Evolutionary conservation across 768 basidiomycete species (phyloP).

Genomic region (Porphyrellus cyaneotinctus): DNA sequence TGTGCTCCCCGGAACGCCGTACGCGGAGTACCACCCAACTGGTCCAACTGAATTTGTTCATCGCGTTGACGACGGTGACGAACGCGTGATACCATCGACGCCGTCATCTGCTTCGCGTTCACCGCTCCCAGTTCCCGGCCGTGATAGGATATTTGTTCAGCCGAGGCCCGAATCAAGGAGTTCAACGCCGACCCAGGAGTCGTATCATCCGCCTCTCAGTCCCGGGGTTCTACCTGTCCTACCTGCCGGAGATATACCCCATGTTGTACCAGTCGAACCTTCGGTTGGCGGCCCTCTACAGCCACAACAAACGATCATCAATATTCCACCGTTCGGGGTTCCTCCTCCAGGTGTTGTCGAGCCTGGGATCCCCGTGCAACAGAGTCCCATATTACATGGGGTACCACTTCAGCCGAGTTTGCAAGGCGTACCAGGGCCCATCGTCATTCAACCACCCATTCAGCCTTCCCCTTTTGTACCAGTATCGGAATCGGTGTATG

Average conservation of each 20-base stretch:
- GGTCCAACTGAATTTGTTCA: slow-evolving; percentile 7
- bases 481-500: slow-evolving; percentile 4
- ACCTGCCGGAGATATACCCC: slow-evolving; percentile 4
- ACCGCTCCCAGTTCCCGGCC: slow-evolving; percentile 20
- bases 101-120: slow-evolving; percentile 15
- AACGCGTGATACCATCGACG: slow-evolving; percentile 19
- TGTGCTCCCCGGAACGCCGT: slow-evolving; percentile 35
- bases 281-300: slow-evolving; percentile 5
- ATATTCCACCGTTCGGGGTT: slow-evolving; percentile 8
- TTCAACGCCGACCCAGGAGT: slow-evolving; percentile 27
- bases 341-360: slow-evolving; percentile 22
- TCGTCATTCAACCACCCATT: slow-evolving; percentile 20
- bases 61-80: slow-evolving; percentile 13
- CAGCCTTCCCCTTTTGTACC: slow-evolving; percentile 2
- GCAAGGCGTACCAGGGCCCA: background rate
- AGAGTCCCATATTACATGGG: background rate
- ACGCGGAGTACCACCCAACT: slow-evolving; percentile 1
- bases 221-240: slow-evolving; percentile 15
- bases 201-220: slow-evolving; percentile 14
- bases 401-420: slow-evolving; percentile 1
- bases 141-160: slow-evolving; percentile 11
- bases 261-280: slow-evolving; percentile 15
- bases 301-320: slow-evolving; percentile 14
- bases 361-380: slow-evolving; percentile 8
- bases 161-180: slow-evolving; percentile 13